Conservation (phyloP, 352 stramenopile species). For the Pythium periplocum region DNA sequence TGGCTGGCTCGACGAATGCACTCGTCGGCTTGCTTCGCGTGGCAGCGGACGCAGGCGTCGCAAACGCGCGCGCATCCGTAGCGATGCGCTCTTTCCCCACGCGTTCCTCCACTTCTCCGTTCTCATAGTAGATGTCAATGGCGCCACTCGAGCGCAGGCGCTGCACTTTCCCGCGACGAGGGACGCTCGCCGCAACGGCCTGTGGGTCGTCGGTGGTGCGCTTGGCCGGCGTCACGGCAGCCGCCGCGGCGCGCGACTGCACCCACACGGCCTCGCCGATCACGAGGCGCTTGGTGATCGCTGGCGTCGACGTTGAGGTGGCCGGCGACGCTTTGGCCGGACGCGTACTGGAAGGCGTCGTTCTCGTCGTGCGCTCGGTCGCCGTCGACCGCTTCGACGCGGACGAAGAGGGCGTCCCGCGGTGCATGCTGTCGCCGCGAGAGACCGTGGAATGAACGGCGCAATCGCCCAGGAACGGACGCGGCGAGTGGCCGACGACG, state of each 20-base stretch:
- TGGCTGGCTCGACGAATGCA: not conserved
- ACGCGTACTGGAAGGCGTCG: too few species aligned
- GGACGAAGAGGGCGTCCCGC: too few species aligned
- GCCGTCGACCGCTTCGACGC: too few species aligned
- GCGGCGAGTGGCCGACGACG: too few species aligned
- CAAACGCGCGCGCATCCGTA: not conserved
- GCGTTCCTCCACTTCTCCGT: slow-evolving; percentile 40
- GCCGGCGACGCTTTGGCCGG: not conserved
- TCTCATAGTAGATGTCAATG: slow-evolving; percentile 52
- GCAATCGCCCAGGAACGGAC: too few species aligned
- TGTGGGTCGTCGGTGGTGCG: not conserved
- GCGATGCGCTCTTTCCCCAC: slow-evolving; percentile 33
- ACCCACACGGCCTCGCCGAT: slow-evolving; percentile 16
- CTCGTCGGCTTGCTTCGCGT: not conserved
- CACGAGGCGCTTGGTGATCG: slow-evolving; percentile 8
- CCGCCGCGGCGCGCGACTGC: not conserved
- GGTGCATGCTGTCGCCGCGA: too few species aligned
- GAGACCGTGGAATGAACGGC: too few species aligned
- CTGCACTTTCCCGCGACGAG: slow-evolving; percentile 31
- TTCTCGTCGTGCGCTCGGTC: too few species aligned
- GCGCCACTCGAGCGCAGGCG: slow-evolving; percentile 36
- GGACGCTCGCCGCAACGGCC: not conserved
- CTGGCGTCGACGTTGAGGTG: not conserved
- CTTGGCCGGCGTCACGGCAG: not conserved
- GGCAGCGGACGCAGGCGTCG: not conserved